These are phyloP conservation scores for Globisporangium okanoganense DNA, from an alignment of 352 stramenopile genomes.

Conservation along the genomic window DNA sequence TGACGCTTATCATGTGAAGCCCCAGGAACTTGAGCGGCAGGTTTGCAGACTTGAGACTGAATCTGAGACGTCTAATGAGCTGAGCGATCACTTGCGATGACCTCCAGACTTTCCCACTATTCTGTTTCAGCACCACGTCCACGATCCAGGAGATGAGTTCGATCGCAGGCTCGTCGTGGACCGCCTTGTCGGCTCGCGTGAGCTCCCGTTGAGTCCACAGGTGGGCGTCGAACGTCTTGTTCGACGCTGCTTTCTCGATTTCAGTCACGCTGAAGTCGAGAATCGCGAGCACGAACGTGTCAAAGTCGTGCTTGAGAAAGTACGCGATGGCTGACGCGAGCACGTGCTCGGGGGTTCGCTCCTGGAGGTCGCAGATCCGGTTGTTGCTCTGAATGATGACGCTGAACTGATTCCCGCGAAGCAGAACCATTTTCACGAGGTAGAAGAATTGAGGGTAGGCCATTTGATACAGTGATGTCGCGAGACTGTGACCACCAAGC, in stretches of 20 bases:
- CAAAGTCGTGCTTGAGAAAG: slow-evolving; percentile 7
- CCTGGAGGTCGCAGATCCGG: background rate
- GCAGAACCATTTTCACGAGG: slow-evolving; percentile 47
- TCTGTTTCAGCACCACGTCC: slow-evolving; percentile 33
- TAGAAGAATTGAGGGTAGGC: slow-evolving; percentile 25
- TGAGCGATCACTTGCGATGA: slow-evolving; percentile 6
- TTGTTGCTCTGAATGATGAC: background rate
- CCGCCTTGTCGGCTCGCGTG: slow-evolving; percentile 34
- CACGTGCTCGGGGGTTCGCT: slow-evolving; percentile 10
- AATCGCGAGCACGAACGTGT: slow-evolving; percentile 17
- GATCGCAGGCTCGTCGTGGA: slow-evolving; percentile 61
- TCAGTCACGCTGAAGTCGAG: slow-evolving; percentile 59
- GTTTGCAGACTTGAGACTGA: slow-evolving; percentile 42
- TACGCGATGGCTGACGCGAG: background rate
- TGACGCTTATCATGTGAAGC: slow-evolving; percentile 42
- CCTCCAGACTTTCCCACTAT: background rate
- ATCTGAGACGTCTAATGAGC: slow-evolving; percentile 22
- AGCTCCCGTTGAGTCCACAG: slow-evolving; percentile 81
- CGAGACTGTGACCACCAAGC: background rate
- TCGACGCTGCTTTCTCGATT: slow-evolving; percentile 49
- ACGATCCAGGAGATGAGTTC: slow-evolving; percentile 72
- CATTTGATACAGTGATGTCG: background rate
- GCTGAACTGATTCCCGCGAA: slow-evolving; percentile 47
- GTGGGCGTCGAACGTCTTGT: slow-evolving; percentile 48
- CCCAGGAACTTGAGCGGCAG: slow-evolving; percentile 60